Percentiles rank a stretch among this genome's conserved stretches.
These are phyloP conservation scores for Candida sonorensis DNA, from an alignment of 805 yeast species.

Conservation along the genomic window DNA sequence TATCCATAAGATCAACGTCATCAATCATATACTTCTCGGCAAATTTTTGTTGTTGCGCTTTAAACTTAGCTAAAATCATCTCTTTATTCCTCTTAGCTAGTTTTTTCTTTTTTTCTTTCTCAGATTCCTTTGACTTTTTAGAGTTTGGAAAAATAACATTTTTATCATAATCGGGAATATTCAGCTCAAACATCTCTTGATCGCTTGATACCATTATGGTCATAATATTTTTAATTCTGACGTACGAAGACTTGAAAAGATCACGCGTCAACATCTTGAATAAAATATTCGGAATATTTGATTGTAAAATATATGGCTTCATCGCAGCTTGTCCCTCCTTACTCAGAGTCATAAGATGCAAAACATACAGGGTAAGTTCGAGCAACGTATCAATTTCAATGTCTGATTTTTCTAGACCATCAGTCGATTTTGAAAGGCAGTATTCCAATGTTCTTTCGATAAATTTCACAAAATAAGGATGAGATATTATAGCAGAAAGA, in stretches of 20 bases:
- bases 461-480: conserved; percentile 47
- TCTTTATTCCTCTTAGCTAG: conserved; percentile 64
- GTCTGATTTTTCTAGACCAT: conserved; percentile 4
- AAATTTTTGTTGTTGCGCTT: conserved; percentile 73
- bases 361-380: conserved; percentile 54
- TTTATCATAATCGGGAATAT: conserved; percentile 31
- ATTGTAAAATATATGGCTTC: too few species aligned
- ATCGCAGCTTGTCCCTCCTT: too few species aligned
- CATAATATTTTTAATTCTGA: too few species aligned
- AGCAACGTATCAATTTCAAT: conserved; percentile 47
- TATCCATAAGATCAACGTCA: conserved; percentile 29
- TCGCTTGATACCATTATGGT: too few species aligned
- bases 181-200: too few species aligned
- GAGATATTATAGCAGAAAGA: conserved; percentile 46
- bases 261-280: too few species aligned
- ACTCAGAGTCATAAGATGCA: conserved; percentile 71
- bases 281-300: too few species aligned
- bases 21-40: conserved; percentile 36
- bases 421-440: too few species aligned
- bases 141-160: too few species aligned
- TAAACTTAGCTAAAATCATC: conserved; percentile 70
- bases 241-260: too few species aligned
- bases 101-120: conserved; percentile 60
- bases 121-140: too few species aligned
- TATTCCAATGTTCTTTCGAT: conserved; percentile 44